Base-by-base conservation (phyloP, 345 rosid species). In the Camelina laxa region DNA sequence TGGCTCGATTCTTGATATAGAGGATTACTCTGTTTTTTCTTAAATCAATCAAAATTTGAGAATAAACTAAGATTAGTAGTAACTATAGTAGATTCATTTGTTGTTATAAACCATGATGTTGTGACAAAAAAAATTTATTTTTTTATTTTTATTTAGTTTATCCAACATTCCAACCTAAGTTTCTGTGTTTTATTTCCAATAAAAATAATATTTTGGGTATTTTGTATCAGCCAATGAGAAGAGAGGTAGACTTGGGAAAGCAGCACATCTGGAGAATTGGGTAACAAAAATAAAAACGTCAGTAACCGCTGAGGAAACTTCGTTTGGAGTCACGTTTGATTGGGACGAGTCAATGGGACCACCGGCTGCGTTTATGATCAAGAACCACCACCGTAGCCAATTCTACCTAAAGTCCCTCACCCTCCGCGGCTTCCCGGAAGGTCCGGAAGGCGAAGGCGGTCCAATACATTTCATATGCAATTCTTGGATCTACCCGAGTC, bases 401-500 rank as follows among this genome's bases (percentile, higher is more conserved):
- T 79, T 91, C 61, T 91, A 77, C 48, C 91, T 91, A 15, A 88
- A 80, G 77, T 69, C 83, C 20, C 72, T 91, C 56, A 87, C 90
- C 15, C 78, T 91, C 12, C 81, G 85, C 44, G 75, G 83, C 31
- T 73, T 77, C 65, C 82, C 82, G 0, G 77, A n/a, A n/a, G n/a
- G n/a, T n/a, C n/a, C n/a, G n/a, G n/a, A 69, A 3, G 17, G 30
- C 13, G 17, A 65, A 39, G 86, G 84, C 65, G 93, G 87, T 51
- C 77, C 82, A 6, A 48, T 88, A 33, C 90, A 85, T 73, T 94
- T 94, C 70, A 72, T 85, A 47, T 94, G 98, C 84, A 90, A 88
- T 73, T 94, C 98, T 16, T 94, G 98, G 98, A 91, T 94, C 21
- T 94, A 94, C 69, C 97, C 98, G 0, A 59, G 75, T 1, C 91